Evolutionary conservation across 768 basidiomycete species (phyloP), one percentile per base, ranked within the genome.

Genomic region (Porphyrellus cyaneotinctus): DNA sequence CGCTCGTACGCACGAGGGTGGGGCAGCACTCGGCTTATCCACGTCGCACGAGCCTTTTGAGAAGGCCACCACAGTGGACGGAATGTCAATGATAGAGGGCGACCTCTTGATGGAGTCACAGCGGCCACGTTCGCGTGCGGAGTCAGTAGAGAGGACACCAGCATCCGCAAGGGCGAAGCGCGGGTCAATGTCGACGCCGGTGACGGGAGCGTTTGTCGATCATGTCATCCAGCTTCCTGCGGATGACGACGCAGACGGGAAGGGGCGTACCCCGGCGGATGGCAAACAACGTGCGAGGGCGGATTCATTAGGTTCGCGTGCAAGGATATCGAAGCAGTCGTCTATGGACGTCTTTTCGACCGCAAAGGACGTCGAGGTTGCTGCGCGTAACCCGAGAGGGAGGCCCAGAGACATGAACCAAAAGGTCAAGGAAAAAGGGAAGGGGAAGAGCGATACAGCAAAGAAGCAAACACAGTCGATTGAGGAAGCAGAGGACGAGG

Each of bases 151-250:
- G 37, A 52, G 49, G 28, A 58, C 56, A 7, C 53, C 52, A 3
- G 38, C 55, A 1, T 53, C 53, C 10, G 7, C 6, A 3, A 51
- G 20, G 33, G 41, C 7, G 13, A 55, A 23, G 23, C 49, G 32
- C 20, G 24, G 44, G 39, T 37, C 42, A 1, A 37, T 43, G 12
- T 43, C 47, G 26, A 44, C 56, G 0, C 32, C 50, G 0, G 12
- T 36, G n/a, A 32, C 47, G 15, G 62, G 58, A 0, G 39, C 39
- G 6, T 66, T 58, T 30, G 32, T 64, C 8, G 62, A 67, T 24
- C 53, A 58, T 9, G 57, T 68, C 17, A 58, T 68, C 13, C 57
- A 64, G 18, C 49, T 67, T 26, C 64, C 59, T 0, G 11, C 46
- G 9, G 66, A 59, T 15, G 57, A 49, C 9, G 60, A 52, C 8